These are phyloP conservation scores for Elaeis oleifera DNA, from an alignment of 202 grass and related monocot species.

Conservation along the genomic window DNA sequence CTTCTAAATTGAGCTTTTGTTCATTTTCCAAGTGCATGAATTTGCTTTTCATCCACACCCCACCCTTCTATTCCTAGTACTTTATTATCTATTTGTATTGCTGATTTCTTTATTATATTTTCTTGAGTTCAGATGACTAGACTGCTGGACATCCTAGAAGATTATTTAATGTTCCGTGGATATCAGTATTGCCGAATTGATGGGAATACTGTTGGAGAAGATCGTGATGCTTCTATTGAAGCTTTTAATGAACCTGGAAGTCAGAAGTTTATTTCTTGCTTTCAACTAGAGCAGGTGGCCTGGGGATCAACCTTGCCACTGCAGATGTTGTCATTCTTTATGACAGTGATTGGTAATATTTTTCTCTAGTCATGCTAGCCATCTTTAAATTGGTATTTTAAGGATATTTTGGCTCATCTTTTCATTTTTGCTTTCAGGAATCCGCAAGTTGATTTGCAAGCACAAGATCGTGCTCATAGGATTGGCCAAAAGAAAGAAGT, in stretches of 20 bases:
- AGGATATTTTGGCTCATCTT: neutral
- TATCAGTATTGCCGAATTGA: constrained; percentile 96
- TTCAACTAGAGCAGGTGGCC: constrained; percentile 88
- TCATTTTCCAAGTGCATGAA: too few species aligned
- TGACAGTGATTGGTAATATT: constrained; percentile 80
- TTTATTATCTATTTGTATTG: neutral
- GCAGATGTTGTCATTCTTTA: constrained; percentile 98
- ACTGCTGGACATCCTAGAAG: constrained; percentile 91
- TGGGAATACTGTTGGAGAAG: constrained; percentile 94
- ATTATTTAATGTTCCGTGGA: constrained; percentile 85
- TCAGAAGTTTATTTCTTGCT: constrained; percentile 95
- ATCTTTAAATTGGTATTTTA: neutral
- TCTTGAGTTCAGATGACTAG: constrained; percentile 73
- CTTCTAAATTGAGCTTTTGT: too few species aligned
- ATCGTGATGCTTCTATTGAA: constrained; percentile 94
- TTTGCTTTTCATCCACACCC: too few species aligned
- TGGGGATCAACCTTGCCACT: constrained; percentile 97
- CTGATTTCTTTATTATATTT: neutral
- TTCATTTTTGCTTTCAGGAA: constrained; percentile 53
- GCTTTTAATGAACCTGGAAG: constrained; percentile 81
- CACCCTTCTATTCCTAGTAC: neutral
- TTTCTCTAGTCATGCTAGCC: constrained; percentile 17
- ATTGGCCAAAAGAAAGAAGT: constrained; percentile 99
- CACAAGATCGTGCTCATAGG: constrained; percentile 95
- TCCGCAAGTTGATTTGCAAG: constrained; percentile 95